Base-by-base conservation (phyloP, 768 basidiomycete genomes). In the Pleurotus sapidus region DNA sequence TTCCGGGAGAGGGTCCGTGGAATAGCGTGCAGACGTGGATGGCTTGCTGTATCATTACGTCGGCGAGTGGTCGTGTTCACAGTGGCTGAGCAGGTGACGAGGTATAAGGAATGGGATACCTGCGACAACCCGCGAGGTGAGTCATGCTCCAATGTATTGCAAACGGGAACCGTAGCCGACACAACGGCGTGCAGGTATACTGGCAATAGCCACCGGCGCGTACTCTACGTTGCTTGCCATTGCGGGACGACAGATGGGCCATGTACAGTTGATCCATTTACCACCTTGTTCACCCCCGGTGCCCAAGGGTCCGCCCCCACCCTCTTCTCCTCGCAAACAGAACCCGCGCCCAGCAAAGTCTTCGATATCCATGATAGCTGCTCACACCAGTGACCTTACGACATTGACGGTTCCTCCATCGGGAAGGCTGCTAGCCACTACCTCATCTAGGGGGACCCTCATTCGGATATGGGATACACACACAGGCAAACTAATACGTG, bases 211-310 rank as follows among this genome's bases (percentile, higher is more conserved):
- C 12, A 90, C 89, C 9, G 87, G 82, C 23, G 74, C 88, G 12
- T 79, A 87, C 62, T 82, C 93, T 20, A 94, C 94, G 1, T 68
- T 95, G n/a, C 80, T 96, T 15, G 89, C 84, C 1, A 89, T 93
- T 58, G 90, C 93, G 40, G 94, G 91, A 7, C 84, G 86, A 43
- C 92, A 95, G 68, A 79, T 84, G 59, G 94, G 94, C 0, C 93
- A 96, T 70, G 90, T 95, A 3, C 93, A 94, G 55, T 75, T 96
- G 18, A 77, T 95, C 23, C 91, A 91, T 66, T 80, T 96, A 8
- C 90, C 93, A 0, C 91, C 88, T 0, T 93, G 92, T 73, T 74
- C 79, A 15, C 79, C 84, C 3, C 84, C 89, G 18, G 69, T 77
- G 9, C 78, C 81, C 9, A 69, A 73, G 38, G 84, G 79, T 4